Evolutionary conservation across 306 rosid genomes (phyloP), one percentile per base, ranked within the genome.

Genomic region (Dicorynia guianensis): DNA sequence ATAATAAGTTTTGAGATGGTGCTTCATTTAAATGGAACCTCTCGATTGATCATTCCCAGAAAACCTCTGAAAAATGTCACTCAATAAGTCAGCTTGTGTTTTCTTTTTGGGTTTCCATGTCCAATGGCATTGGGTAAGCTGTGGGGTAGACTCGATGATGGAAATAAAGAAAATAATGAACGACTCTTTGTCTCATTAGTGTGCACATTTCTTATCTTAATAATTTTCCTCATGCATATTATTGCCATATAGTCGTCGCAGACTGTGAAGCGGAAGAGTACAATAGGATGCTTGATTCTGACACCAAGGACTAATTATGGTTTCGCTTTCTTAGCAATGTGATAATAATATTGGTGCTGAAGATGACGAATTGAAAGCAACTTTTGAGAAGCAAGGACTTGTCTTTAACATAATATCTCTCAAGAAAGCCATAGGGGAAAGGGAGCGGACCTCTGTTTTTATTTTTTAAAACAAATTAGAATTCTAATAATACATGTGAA

Each of bases 201-300:
- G 7, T n/a, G 20, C 46, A 49, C 50, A 34, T 52, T 69, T 43
- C 76, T 75, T 7, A 83, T 68, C 62, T 65, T 67, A 36, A 34
- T 20, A 67, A 65, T 67, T 69, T 76, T 61, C 63, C 49, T 60
- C 5, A n/a, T 76, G 78, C 87, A 95, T 97, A 79, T 83, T 95
- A 67, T 81, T 95, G 80, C 96, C 97, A 8, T 95, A 95, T 76
- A 97, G 98, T 95, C 65, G 98, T 95, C 72, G 98, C 98, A 44
- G 98, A 95, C 80, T 95, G 92, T 80, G 98, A 95, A 74, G 98
- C 97, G 7, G 97, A 95, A 84, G 98, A 95, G 86, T 97, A 95
- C 72, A 97, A 95, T 74, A 87, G 98, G 82, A 90, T 95, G 66
- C 97, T 95, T 0, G 97, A 95, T 87, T 90, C 97, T 72, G 97